phyloP scores from a whole-genome alignment of 352 stramenopile species.

The Phytopythium oedochilum region DNA sequence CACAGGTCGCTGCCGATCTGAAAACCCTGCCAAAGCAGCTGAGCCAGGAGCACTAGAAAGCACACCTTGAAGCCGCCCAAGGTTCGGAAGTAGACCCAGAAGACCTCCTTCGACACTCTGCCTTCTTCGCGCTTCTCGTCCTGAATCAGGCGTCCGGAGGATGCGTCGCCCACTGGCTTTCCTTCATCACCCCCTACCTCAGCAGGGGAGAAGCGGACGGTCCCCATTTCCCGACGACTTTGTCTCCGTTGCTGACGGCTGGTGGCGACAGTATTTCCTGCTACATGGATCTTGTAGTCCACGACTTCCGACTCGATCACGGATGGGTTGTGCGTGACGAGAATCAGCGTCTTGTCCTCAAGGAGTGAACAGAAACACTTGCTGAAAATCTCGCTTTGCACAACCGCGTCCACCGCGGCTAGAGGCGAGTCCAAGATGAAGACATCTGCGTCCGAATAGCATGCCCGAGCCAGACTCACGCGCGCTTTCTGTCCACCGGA shows the following conservation, averaged over 20 bases:
- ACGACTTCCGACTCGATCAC: constrained; percentile 28
- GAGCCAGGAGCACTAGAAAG: constrained; percentile 6
- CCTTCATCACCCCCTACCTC: not conserved
- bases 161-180: not conserved
- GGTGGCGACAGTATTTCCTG: not conserved
- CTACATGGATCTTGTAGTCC: not conserved
- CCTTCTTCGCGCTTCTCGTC: constrained; percentile 36
- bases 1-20: constrained; percentile 30
- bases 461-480: constrained; percentile 58
- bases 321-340: constrained; percentile 90
- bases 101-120: constrained; percentile 27
- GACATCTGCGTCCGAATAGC: constrained; percentile 48
- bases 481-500: constrained; percentile 90
- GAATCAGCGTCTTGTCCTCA: constrained; percentile 58
- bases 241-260: not conserved
- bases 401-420: constrained; percentile 90
- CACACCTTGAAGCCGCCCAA: constrained; percentile 24
- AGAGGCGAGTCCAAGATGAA: constrained; percentile 92
- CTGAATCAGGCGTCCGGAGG: constrained; percentile 17
- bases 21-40: constrained; percentile 23
- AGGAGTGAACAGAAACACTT: constrained; percentile 24
- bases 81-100: constrained; percentile 29
- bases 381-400: constrained; percentile 87
- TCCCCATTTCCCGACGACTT: not conserved
- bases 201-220: not conserved